Evolutionary conservation across 495 filamentous ascomycete genomes (phyloP), one percentile per base, ranked within the genome.

Genomic region (Choiromyces venosus): DNA sequence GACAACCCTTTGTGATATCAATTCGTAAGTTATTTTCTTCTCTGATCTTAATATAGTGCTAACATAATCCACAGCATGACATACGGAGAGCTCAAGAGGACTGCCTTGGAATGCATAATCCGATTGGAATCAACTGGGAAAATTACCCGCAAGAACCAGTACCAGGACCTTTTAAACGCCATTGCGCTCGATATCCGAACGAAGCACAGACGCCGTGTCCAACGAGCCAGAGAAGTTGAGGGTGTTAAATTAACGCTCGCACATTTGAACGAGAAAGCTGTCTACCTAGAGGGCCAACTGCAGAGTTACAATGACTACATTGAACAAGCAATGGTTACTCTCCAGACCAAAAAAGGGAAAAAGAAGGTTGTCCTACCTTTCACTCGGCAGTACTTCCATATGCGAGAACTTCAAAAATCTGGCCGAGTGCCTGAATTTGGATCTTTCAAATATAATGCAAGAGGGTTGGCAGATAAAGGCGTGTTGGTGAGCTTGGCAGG

Each of bases 221-320:
- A 98, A 80, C 88, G 95, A 70, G 89, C 94, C 78, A 89, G 92
- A 39, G 96, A 99, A 82, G 82, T 98, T 52, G 95, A 98, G 77
- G 90, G 91, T 74, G 92, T 97, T 56, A 88, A 91, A 29, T 83
- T 92, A 75, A 99, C 95, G 7, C 88, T 97, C 38, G 85, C 85
- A 12, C 91, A 94, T 74, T 85, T 99, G 69, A 91, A 93, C 82
- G 92, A 96, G 76, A 97, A 99, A 83, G 93, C 95, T 36, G 86
- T 87, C 67, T 98, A 93, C 84, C 87, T 99, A 1, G 96, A 99
- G 78, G 89, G 92, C 74, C 96, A 98, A 83, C 87, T 97, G 61
- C 96, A 97, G 85, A 93, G 89, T 74, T 99, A 97, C 85, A 97
- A 99, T 81, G 93, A 98, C 83, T 98, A 97, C 81, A 97, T 99